Evolutionary conservation across 352 stramenopile genomes (phyloP).

Genomic region (Saprolegnia parasitica): DNA sequence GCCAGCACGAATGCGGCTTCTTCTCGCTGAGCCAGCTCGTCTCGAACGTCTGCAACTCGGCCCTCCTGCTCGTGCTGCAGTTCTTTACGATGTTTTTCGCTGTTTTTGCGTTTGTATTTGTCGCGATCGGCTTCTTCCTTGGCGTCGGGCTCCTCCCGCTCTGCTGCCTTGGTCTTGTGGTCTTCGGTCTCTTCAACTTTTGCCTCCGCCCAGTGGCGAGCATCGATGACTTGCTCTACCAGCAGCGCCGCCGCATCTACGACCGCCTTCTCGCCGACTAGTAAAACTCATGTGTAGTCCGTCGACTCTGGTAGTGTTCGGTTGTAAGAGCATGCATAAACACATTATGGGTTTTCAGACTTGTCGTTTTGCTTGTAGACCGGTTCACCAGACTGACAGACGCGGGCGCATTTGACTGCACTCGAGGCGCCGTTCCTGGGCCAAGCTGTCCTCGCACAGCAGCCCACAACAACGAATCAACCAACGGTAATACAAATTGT

Average conservation of each 20-base stretch:
- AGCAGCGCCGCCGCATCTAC: slow-evolving; percentile 15
- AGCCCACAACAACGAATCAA: too few relatives aligned
- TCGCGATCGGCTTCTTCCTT: neutral
- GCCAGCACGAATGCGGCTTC: slow-evolving; percentile 10
- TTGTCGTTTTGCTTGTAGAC: too few relatives aligned
- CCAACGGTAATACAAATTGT: too few relatives aligned
- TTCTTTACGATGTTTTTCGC: slow-evolving; percentile 6
- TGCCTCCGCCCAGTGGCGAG: slow-evolving; percentile 6
- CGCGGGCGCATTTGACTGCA: too few relatives aligned
- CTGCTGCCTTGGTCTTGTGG: neutral
- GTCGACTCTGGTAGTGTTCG: neutral
- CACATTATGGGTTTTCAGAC: too few relatives aligned
- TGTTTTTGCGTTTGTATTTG: neutral
- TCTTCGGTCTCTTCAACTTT: slow-evolving; percentile 14
- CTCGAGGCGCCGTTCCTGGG: too few relatives aligned
- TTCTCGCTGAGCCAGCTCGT: slow-evolving; percentile 2
- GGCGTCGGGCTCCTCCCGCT: slow-evolving; percentile 1
- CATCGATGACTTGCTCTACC: slow-evolving; percentile 4
- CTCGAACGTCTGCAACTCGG: slow-evolving; percentile 7
- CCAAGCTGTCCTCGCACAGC: too few relatives aligned
- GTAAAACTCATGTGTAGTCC: neutral
- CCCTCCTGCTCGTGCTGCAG: slow-evolving; percentile 1
- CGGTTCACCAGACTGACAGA: too few relatives aligned
- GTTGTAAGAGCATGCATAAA: too few relatives aligned
- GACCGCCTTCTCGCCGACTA: slow-evolving; percentile 13